Percentiles rank a stretch among this genome's conserved stretches.
Evolutionary conservation across 1,139 yeast species (phyloP).

Genomic region (Blastobotrys serpentis): DNA sequence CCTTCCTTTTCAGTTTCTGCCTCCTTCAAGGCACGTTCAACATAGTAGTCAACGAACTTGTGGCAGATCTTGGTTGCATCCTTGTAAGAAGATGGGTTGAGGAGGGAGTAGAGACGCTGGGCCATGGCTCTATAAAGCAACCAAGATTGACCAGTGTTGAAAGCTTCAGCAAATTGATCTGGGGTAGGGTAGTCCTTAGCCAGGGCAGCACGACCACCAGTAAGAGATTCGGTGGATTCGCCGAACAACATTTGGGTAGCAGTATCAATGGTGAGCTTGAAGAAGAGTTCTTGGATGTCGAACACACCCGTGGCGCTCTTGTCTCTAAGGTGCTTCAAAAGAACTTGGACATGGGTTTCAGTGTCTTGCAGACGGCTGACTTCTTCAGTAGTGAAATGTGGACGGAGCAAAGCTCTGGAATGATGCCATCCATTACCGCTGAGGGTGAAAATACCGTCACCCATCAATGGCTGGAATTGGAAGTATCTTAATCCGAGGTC

Average conservation of each 20-base stretch:
- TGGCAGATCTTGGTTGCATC: conserved; percentile 25
- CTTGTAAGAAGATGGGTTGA: not conserved
- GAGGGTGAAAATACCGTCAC: conserved; percentile 51
- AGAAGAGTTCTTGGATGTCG: conserved; percentile 51
- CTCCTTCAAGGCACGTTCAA: conserved; percentile 28
- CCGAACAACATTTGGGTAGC: conserved; percentile 60
- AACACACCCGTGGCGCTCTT: conserved; percentile 34
- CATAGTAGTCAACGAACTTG: conserved; percentile 34
- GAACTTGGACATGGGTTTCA: conserved; percentile 43
- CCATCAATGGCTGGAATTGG: conserved; percentile 46
- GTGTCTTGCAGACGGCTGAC: conserved; percentile 48
- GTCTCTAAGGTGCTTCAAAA: conserved; percentile 24
- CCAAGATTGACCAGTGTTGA: conserved; percentile 44
- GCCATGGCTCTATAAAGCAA: conserved; percentile 42
- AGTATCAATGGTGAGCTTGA: conserved; percentile 53
- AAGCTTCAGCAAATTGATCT: conserved; percentile 45
- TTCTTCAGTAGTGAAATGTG: conserved; percentile 55
- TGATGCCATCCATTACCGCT: conserved; percentile 59
- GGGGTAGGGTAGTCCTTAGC: conserved; percentile 14
- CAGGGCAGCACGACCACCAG: conserved; percentile 8
- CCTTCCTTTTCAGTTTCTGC: conserved; percentile 9
- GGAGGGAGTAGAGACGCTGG: conserved; percentile 29
- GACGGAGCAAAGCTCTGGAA: conserved; percentile 55
- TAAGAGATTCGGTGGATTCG: conserved; percentile 45
- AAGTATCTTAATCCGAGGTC: conserved; percentile 45